Evolutionary conservation across 495 filamentous ascomycete species (phyloP).

Genomic region (Hypoxylon cercidicola): DNA sequence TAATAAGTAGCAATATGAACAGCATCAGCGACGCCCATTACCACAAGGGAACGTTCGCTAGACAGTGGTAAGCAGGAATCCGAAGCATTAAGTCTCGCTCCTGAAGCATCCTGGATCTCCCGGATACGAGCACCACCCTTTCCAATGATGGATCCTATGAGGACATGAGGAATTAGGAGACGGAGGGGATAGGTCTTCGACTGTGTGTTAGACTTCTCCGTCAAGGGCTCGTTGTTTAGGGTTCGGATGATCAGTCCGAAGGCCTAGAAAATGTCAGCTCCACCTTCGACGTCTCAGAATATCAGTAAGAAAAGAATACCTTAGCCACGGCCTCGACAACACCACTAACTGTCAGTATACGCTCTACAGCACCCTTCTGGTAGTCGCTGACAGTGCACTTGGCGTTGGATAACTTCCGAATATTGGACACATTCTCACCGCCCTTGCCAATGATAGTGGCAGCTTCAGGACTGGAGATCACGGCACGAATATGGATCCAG

Average conservation of each 20-base stretch:
- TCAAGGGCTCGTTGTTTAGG: conserved; percentile 93
- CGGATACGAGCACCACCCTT: conserved; percentile 95
- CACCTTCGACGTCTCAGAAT: conserved; percentile 20
- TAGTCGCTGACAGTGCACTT: conserved; percentile 99
- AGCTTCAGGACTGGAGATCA: conserved; percentile 96
- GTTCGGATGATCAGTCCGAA: conserved; percentile 98
- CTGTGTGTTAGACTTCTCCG: conserved; percentile 83
- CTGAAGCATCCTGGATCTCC: conserved; percentile 97
- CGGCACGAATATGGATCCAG: conserved; percentile 96
- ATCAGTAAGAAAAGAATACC: conserved; percentile 60
- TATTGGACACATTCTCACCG: conserved; percentile 96
- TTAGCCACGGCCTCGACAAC: conserved; percentile 96
- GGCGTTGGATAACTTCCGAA: conserved; percentile 88
- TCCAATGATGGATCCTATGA: conserved; percentile 98
- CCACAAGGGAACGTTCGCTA: conserved; percentile 94
- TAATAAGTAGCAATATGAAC: conserved; percentile 99
- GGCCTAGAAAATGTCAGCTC: conserved; percentile 65
- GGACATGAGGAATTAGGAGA: conserved; percentile 92
- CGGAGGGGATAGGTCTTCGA: conserved; percentile 98
- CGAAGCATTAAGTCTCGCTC: conserved; percentile 95
- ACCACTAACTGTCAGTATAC: conserved; percentile 96
- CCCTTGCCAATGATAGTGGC: conserved; percentile 98
- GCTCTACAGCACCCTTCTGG: conserved; percentile 92
- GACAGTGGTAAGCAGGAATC: conserved; percentile 93
- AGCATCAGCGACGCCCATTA: conserved; percentile 89